A percentile compares a stretch with the other conserved stretches of the same genome.
phyloP scores from a whole-genome alignment of 768 basidiomycete species.

The Lentinula aciculospora region DNA sequence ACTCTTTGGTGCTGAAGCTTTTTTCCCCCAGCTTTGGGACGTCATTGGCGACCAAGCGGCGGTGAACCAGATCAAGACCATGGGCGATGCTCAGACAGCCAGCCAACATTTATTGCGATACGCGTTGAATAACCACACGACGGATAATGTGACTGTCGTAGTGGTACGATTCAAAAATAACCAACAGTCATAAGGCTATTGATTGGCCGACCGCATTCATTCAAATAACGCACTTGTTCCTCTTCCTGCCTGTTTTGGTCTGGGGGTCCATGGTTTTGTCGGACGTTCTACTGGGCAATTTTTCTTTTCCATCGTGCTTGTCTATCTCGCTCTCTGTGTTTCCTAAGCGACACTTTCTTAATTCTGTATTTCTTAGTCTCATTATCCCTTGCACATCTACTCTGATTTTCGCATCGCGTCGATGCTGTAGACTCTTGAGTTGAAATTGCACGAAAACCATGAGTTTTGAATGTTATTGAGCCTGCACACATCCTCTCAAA shows the following conservation, averaged over 20 bases:
- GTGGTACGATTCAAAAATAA: slow-evolving; percentile 76
- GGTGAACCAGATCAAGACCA: slow-evolving; percentile 73
- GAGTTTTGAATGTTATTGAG: no score
- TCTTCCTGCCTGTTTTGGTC: background rate
- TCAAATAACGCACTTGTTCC: slow-evolving; percentile 12
- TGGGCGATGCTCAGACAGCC: slow-evolving; percentile 78
- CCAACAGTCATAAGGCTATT: background rate
- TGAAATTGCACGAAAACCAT: no score
- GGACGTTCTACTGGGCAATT: background rate
- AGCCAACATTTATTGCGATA: slow-evolving; percentile 71
- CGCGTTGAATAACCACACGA: slow-evolving; percentile 83
- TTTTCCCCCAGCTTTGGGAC: slow-evolving; percentile 79
- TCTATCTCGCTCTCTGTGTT: background rate
- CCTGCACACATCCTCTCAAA: no score
- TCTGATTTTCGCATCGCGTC: no score
- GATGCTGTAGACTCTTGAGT: no score
- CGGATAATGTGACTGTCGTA: slow-evolving; percentile 91
- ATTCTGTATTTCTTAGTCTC: background rate
- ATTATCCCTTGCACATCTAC: background rate
- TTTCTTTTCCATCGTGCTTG: background rate
- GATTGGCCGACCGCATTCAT: no score
- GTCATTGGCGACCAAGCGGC: slow-evolving; percentile 88
- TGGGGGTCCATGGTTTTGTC: background rate
- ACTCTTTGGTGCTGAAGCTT: slow-evolving; percentile 10
- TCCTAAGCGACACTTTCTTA: background rate